Evolutionary conservation across 2,329 filamentous ascomycete genomes (phyloP).

Genomic region (Botryotinia globosa): DNA sequence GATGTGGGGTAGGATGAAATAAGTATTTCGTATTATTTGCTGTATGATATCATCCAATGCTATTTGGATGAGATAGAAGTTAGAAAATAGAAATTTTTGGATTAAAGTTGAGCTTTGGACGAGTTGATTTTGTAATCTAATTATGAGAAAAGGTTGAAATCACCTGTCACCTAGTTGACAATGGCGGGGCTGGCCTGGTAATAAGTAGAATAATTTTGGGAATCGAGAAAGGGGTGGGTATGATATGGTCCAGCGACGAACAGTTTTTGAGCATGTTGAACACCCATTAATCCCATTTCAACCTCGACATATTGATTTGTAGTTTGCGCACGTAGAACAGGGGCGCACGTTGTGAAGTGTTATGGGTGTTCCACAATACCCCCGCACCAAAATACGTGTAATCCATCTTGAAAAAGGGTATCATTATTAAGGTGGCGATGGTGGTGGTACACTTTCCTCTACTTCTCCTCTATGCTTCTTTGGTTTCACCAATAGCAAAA

Average conservation of each 20-base stretch:
- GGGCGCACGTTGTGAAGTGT: neutral
- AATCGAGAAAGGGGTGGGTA: neutral
- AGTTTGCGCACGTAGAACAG: neutral
- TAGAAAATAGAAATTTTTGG: neutral
- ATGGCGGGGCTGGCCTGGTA: neutral
- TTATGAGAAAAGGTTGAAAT: neutral
- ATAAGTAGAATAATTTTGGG: neutral
- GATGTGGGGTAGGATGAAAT: neutral
- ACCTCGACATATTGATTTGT: too few relatives aligned
- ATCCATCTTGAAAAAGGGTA: neutral
- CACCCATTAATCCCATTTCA: neutral
- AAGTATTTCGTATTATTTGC: neutral
- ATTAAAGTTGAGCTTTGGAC: neutral
- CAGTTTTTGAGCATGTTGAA: neutral
- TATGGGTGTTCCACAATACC: neutral
- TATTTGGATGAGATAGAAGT: neutral
- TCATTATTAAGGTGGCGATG: conserved; percentile 23
- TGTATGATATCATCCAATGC: neutral
- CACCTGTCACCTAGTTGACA: neutral
- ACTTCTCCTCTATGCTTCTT: conserved; percentile 30
- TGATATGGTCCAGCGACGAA: neutral
- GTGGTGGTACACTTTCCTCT: conserved; percentile 33
- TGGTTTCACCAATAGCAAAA: conserved; percentile 71
- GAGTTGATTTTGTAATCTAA: neutral
- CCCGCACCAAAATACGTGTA: neutral